phyloP scores from a whole-genome alignment of 805 yeast genomes.

The Wickerhamiella brachini region DNA sequence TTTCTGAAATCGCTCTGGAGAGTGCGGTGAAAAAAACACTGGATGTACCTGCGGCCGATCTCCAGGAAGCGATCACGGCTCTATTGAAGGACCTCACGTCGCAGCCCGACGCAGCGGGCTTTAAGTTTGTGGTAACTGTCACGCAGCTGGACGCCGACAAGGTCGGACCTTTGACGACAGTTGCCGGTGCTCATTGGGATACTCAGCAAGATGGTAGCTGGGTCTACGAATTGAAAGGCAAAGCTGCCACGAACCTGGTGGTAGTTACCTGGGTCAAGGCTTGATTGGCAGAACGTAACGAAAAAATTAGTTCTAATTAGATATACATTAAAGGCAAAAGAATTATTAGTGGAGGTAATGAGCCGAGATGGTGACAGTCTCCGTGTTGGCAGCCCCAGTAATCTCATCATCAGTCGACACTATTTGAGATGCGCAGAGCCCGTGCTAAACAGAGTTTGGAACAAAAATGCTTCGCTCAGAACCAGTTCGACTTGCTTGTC shows the following conservation, averaged over 20 bases:
- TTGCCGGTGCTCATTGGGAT: constrained; percentile 19
- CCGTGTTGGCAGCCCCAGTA: no score
- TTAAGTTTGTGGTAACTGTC: constrained; percentile 14
- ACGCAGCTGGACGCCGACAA: constrained; percentile 8
- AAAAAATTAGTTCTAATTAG: no score
- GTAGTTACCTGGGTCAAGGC: constrained; percentile 14
- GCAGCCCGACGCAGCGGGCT: constrained; percentile 11
- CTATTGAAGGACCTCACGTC: constrained; percentile 5
- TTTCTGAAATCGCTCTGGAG: constrained; percentile 8
- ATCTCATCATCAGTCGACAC: no score
- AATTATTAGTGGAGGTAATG: background rate
- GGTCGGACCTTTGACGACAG: constrained; percentile 11
- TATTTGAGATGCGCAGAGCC: constrained; percentile 71
- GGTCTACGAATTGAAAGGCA: constrained; percentile 5
- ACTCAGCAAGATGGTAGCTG: constrained; percentile 17
- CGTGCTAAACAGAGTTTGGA: constrained; percentile 86
- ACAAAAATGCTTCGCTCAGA: constrained; percentile 88
- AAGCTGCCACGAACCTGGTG: constrained; percentile 3
- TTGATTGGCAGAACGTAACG: background rate
- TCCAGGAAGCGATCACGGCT: constrained; percentile 7
- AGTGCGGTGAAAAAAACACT: constrained; percentile 7
- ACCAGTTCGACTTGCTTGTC: constrained; percentile 84
- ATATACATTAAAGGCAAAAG: background rate
- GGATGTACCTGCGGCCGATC: background rate
- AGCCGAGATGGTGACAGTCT: no score